These are phyloP conservation scores for Blechomonas ayalai DNA, from an alignment of 208 protist species.

Conservation along the genomic window DNA sequence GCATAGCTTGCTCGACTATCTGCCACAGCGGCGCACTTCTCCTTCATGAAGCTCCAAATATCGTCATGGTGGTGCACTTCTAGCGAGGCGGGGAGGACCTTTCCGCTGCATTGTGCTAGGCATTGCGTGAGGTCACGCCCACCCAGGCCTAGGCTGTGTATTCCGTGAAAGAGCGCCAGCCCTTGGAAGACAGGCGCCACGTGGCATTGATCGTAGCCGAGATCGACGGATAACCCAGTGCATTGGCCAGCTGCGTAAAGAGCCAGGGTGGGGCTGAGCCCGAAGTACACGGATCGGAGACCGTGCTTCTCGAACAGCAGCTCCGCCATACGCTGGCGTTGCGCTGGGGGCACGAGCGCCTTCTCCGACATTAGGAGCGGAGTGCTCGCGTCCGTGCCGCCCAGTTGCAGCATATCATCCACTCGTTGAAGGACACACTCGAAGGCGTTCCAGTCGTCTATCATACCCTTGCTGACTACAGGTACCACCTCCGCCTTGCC, in stretches of 20 bases:
- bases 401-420: slow-evolving; percentile 54
- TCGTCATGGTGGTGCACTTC: slow-evolving; percentile 17
- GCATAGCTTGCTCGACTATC: slow-evolving; percentile 18
- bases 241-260: slow-evolving; percentile 83
- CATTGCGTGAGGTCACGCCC: slow-evolving; percentile 64
- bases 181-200: slow-evolving; percentile 98
- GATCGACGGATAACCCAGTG: slow-evolving; percentile 91
- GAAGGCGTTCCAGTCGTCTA: slow-evolving; percentile 83
- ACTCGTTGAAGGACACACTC: slow-evolving; percentile 72
- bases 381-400: slow-evolving; percentile 45
- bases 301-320: slow-evolving; percentile 85
- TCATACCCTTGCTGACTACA: slow-evolving; percentile 57
- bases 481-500: slow-evolving; percentile 12
- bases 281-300: slow-evolving; percentile 55
- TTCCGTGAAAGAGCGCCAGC: slow-evolving; percentile 91
- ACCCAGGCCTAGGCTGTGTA: slow-evolving; percentile 67
- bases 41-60: slow-evolving; percentile 85
- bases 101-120: slow-evolving; percentile 21
- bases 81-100: slow-evolving; percentile 14
- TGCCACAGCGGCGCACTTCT: slow-evolving; percentile 50
- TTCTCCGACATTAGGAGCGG: slow-evolving; percentile 89
- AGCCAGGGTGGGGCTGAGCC: slow-evolving; percentile 73
- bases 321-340: slow-evolving; percentile 83
- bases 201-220: slow-evolving; percentile 96
- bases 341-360: slow-evolving; percentile 63